These are phyloP conservation scores for Nemania abortiva DNA, from an alignment of 2,329 filamentous ascomycete species.

Conservation along the genomic window DNA sequence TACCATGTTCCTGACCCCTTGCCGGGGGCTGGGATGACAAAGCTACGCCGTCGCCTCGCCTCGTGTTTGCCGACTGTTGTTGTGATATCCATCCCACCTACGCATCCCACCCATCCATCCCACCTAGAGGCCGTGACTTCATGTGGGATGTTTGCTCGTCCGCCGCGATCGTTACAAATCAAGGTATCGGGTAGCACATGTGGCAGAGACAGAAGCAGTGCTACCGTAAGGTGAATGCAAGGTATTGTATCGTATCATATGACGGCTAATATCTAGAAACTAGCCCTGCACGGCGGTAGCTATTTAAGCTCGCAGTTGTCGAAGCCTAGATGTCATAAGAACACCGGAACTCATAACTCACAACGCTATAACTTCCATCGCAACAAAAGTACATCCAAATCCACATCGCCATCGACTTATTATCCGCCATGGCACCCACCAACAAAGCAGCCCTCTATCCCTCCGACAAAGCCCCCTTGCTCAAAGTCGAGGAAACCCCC, in stretches of 20 bases:
- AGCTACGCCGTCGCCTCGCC: neutral
- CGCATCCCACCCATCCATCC: too few relatives aligned
- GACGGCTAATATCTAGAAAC: neutral
- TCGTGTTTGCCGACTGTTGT: neutral
- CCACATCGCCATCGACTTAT: neutral
- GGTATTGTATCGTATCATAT: neutral
- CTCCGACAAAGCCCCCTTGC: constrained; percentile 33
- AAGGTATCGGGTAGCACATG: neutral
- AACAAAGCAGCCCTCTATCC: constrained; percentile 44
- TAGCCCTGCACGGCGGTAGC: neutral
- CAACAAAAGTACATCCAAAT: neutral
- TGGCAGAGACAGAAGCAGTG: neutral
- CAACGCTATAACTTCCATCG: neutral
- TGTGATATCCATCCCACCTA: constrained; percentile 10
- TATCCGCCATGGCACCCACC: constrained; percentile 37
- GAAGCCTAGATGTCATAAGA: neutral
- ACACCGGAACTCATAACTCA: neutral
- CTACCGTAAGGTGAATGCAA: neutral
- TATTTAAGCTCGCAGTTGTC: neutral
- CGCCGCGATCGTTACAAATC: constrained; percentile 28
- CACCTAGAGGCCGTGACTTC: neutral
- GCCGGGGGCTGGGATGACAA: neutral
- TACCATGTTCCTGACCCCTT: neutral
- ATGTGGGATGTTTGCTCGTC: constrained; percentile 24
- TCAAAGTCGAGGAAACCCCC: constrained; percentile 34